Evolutionary conservation across 495 filamentous ascomycete genomes (phyloP).

Genomic region (Friedmanniomyces simplex): DNA sequence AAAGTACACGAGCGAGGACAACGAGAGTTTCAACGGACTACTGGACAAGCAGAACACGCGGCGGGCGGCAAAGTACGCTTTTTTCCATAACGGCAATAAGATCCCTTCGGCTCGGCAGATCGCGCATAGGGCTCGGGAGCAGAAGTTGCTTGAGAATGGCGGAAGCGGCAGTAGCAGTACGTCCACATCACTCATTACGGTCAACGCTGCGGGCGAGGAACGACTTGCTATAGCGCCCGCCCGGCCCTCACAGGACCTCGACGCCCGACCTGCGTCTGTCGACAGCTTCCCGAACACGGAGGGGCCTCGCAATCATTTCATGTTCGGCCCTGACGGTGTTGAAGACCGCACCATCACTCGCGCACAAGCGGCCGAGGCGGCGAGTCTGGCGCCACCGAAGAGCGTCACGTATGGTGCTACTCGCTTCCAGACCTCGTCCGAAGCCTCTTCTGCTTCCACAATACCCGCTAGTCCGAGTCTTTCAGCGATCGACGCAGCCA

Average conservation of each 20-base stretch:
- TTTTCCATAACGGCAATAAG: slow-evolving; percentile 83
- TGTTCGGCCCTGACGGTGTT: slow-evolving; percentile 71
- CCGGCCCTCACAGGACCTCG: slow-evolving; percentile 36
- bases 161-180: neutral
- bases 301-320: slow-evolving; percentile 66
- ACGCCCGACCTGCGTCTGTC: slow-evolving; percentile 65
- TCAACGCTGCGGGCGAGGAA: slow-evolving; percentile 9
- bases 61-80: slow-evolving; percentile 67
- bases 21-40: slow-evolving; percentile 86
- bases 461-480: slow-evolving; percentile 67
- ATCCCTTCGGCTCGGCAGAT: slow-evolving; percentile 78
- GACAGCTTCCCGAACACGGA: slow-evolving; percentile 58
- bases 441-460: slow-evolving; percentile 23
- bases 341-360: slow-evolving; percentile 59
- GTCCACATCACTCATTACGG: slow-evolving; percentile 20
- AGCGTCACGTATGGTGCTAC: slow-evolving; percentile 78
- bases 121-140: slow-evolving; percentile 60
- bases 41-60: slow-evolving; percentile 86
- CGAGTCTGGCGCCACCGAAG: slow-evolving; percentile 67
- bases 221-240: slow-evolving; percentile 1
- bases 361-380: slow-evolving; percentile 53
- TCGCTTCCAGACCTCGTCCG: slow-evolving; percentile 30
- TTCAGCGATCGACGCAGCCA: slow-evolving; percentile 78
- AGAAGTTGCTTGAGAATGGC: slow-evolving; percentile 33
- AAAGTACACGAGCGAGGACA: slow-evolving; percentile 93